Conservation (phyloP, 495 filamentous ascomycete species). For the Aspergillus haitiensis region DNA sequence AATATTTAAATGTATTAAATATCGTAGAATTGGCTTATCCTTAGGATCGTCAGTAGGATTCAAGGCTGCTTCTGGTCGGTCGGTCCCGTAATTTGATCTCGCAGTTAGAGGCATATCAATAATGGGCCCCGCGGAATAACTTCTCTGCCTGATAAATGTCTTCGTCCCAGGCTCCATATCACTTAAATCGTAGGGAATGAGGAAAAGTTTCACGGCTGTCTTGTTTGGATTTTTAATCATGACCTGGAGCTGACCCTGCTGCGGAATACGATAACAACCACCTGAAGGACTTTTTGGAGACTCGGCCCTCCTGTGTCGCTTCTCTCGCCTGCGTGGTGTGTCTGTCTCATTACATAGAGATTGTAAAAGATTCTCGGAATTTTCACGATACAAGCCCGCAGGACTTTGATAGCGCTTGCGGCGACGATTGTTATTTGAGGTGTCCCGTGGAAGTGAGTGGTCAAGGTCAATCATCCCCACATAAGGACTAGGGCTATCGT, state of each 20-base stretch:
- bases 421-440: slow-evolving; percentile 42
- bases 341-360: slow-evolving; percentile 26
- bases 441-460: slow-evolving; percentile 59
- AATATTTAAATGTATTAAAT: slow-evolving; percentile 92
- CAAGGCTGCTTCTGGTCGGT: slow-evolving; percentile 42
- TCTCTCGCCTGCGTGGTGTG: slow-evolving; percentile 42
- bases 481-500: slow-evolving; percentile 92
- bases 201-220: slow-evolving; percentile 91
- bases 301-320: slow-evolving; percentile 60
- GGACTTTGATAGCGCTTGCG: slow-evolving; percentile 51
- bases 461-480: slow-evolving; percentile 93
- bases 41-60: slow-evolving; percentile 48
- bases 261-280: slow-evolving; percentile 91
- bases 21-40: slow-evolving; percentile 80
- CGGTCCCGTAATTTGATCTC: slow-evolving; percentile 51
- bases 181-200: slow-evolving; percentile 91
- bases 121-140: slow-evolving; percentile 85
- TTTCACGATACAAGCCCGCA: slow-evolving; percentile 29
- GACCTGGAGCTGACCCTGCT: slow-evolving; percentile 93
- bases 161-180: slow-evolving; percentile 96
- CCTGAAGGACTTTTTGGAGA: slow-evolving; percentile 73
- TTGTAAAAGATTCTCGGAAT: slow-evolving; percentile 15
- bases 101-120: slow-evolving; percentile 64
- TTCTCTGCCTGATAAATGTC: slow-evolving; percentile 94
- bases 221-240: slow-evolving; percentile 97